phyloP scores from a whole-genome alignment of 495 filamentous ascomycete genomes.

The Xanthoparmelia taractica region DNA sequence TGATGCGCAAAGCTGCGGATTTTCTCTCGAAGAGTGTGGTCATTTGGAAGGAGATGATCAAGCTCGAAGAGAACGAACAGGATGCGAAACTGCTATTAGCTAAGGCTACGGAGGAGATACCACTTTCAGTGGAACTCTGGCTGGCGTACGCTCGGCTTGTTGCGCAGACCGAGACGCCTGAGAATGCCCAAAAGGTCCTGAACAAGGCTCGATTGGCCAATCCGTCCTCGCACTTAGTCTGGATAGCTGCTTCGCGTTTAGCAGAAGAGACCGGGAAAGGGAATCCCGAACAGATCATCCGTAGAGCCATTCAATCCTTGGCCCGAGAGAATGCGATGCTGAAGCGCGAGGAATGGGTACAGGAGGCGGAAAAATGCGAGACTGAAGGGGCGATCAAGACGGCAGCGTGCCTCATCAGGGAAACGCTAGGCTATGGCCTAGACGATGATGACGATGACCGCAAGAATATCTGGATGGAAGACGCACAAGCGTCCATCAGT shows the following conservation, averaged over 20 bases:
- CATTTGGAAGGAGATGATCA: conserved; percentile 97
- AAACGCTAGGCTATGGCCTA: conserved; percentile 86
- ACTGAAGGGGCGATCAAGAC: conserved; percentile 78
- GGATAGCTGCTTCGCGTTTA: conserved; percentile 87
- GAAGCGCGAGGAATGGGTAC: conserved; percentile 94
- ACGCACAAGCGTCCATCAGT: conserved; percentile 69
- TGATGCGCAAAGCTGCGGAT: conserved; percentile 79
- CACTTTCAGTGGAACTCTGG: conserved; percentile 89
- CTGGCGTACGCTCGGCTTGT: conserved; percentile 74
- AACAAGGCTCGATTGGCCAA: conserved; percentile 93
- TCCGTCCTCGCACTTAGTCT: conserved; percentile 85
- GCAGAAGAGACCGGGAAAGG: conserved; percentile 81
- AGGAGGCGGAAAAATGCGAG: conserved; percentile 90
- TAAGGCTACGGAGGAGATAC: conserved; percentile 90
- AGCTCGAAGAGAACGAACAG: conserved; percentile 79
- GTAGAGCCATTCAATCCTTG: conserved; percentile 81
- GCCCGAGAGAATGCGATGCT: conserved; percentile 90
- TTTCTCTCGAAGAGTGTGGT: conserved; percentile 85
- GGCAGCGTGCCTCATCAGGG: conserved; percentile 77
- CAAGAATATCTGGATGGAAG: conserved; percentile 90
- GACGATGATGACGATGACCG: conserved; percentile 98
- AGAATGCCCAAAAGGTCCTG: conserved; percentile 86
- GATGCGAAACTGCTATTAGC: conserved; percentile 82
- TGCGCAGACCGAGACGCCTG: conserved; percentile 55
- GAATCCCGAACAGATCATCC: conserved; percentile 82